Evolutionary conservation across 306 rosid genomes (phyloP).

Genomic region (Trichosanthes truncata): DNA sequence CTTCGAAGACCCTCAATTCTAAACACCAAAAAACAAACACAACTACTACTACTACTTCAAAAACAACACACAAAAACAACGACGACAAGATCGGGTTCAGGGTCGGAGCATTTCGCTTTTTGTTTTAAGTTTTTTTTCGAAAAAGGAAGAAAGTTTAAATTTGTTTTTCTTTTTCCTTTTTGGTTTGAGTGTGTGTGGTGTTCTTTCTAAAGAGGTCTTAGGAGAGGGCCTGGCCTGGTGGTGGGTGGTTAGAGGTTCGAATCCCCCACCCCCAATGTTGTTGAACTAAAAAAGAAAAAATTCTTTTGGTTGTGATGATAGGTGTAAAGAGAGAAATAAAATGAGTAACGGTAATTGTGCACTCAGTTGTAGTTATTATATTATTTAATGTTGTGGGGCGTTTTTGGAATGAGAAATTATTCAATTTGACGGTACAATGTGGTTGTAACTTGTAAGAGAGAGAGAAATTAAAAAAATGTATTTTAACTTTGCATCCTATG

Average conservation of each 20-base stretch:
- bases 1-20: constrained; percentile 54
- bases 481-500: too few relatives aligned
- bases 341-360: too few relatives aligned
- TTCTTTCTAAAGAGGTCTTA: neutral
- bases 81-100: neutral
- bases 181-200: constrained; percentile 37
- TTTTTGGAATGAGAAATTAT: too few relatives aligned
- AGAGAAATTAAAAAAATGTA: too few relatives aligned
- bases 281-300: too few relatives aligned
- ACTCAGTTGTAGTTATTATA: too few relatives aligned
- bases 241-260: neutral
- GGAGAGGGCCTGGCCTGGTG: neutral
- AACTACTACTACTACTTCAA: neutral
- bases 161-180: neutral
- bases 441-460: too few relatives aligned
- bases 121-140: neutral
- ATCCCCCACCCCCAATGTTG: too few relatives aligned
- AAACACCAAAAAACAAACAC: neutral
- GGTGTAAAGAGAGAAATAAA: neutral
- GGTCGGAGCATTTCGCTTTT: neutral
- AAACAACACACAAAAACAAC: neutral
- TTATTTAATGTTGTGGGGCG: too few relatives aligned
- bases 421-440: too few relatives aligned
- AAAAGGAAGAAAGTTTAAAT: neutral
- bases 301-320: neutral